Conservation (phyloP, 306 rosid genomes). For the Fragaria vesca region DNA sequence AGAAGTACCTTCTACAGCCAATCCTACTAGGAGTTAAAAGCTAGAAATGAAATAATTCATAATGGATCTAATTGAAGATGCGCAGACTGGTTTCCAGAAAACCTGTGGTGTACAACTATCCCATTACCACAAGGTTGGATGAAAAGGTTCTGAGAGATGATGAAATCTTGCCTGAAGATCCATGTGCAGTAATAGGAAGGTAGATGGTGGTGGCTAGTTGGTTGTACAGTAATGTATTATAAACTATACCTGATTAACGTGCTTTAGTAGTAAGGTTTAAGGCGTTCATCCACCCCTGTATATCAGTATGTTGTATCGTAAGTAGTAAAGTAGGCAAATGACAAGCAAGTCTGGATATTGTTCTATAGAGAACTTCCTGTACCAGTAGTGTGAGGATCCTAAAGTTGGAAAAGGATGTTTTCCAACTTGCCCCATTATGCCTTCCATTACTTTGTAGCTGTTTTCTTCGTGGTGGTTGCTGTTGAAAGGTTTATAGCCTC, state of each 20-base stretch:
- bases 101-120: slow-evolving; percentile 47
- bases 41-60: slow-evolving; percentile 10
- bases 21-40: slow-evolving; percentile 47
- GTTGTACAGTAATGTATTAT: slow-evolving; percentile 62
- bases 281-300: slow-evolving; percentile 41
- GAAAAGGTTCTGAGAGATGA: slow-evolving; percentile 46
- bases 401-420: neutral
- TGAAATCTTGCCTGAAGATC: slow-evolving; percentile 13
- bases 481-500: neutral
- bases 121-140: slow-evolving; percentile 40
- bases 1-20: slow-evolving; percentile 49
- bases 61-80: slow-evolving; percentile 28
- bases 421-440: neutral
- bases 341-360: neutral
- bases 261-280: slow-evolving; percentile 25
- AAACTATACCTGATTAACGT: slow-evolving; percentile 19
- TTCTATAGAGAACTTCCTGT: neutral
- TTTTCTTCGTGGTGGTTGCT: neutral
- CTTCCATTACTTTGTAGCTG: neutral
- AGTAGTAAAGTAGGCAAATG: slow-evolving; percentile 14
- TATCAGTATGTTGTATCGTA: slow-evolving; percentile 29
- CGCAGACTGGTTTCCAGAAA: slow-evolving; percentile 24
- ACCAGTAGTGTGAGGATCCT: neutral
- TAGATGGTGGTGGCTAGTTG: slow-evolving; percentile 32
- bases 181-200: slow-evolving; percentile 26